phyloP scores from a whole-genome alignment of 352 stramenopile genomes.

The Globisporangium heterothallicum region DNA sequence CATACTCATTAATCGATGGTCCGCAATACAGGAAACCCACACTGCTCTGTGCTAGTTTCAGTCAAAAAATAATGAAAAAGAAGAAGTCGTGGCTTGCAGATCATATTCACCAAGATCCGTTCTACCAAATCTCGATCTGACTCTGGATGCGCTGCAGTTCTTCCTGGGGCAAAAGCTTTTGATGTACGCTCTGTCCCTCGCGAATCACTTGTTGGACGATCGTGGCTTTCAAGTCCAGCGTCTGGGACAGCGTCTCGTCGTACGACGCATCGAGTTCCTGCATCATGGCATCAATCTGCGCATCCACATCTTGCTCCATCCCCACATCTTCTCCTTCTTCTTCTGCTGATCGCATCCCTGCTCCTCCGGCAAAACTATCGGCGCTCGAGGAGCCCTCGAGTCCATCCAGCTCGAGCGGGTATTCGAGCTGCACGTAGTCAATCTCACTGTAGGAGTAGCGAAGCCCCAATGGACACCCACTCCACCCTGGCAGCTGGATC shows the following conservation, averaged over 20 bases:
- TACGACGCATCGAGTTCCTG: conserved; percentile 44
- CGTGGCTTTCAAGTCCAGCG: conserved; percentile 29
- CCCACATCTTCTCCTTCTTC: conserved; percentile 15
- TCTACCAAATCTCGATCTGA: conserved; percentile 77
- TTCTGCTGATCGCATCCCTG: conserved; percentile 9
- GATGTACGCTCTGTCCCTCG: conserved; percentile 30
- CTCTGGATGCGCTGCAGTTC: conserved; percentile 72
- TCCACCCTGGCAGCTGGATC: conserved; percentile 35
- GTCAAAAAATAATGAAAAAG: background rate
- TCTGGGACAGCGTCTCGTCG: conserved; percentile 26
- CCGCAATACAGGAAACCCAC: no score
- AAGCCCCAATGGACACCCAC: conserved; percentile 39
- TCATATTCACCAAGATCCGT: background rate
- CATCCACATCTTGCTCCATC: conserved; percentile 27
- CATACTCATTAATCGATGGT: no score
- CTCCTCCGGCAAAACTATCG: conserved; percentile 20
- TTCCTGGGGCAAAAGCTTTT: conserved; percentile 52
- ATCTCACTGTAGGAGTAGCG: conserved; percentile 25
- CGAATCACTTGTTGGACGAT: conserved; percentile 48
- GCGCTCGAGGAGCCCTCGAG: conserved; percentile 19
- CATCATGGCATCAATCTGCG: conserved; percentile 42
- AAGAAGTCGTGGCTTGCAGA: background rate
- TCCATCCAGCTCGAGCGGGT: conserved; percentile 43
- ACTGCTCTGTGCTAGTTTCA: no score
- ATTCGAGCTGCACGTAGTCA: conserved; percentile 22